Base-by-base conservation (phyloP, 306 rosid genomes). In the Lathyrus sativus region DNA sequence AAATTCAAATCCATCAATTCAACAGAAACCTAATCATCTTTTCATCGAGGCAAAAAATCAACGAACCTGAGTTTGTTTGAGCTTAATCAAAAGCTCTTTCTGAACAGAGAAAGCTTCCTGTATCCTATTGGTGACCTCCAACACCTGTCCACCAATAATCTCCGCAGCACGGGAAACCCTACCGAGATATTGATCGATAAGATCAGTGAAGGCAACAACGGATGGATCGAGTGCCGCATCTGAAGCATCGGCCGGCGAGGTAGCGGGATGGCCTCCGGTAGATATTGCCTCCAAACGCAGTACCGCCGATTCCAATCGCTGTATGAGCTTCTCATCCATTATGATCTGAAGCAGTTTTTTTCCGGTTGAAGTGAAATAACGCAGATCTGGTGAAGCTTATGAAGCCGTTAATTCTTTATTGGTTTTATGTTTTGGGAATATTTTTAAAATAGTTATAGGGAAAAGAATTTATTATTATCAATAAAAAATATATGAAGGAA, bases 261-360 rank as follows among this genome's bases (percentile, higher is more conserved):
- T 73, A 0, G 81, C 44, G 11, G 72, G 3, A 2, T 28, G 71
- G 46, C 70, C 41, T 35, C 91, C 70, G 51, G 75, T 7, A 3
- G 91, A 83, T 6, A 89, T 79, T 53, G 92, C 74, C 81, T 92
- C 95, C 19, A 92, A 76, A 45, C 92, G 91, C 60, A 78, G 57
- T 60, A 92, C 98, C 70, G 95, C 95, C 74, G 95, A 89, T 79
- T 92, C 98, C 72, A 92, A 74, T 54, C 98, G 77, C 81, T 76
- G 81, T 13, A 92, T 59, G 61, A 92, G 87, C 75, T 86, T 87
- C 78, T 79, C 89, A 62, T 89, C 96, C 98, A 92, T 89, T 13
- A 87, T 89, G 12, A 69, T 64, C 18, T 8, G 42, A 56, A 31
- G 22, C 58, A 64, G 39, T 35, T 35, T 35, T 35, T 35, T 35